Evolutionary conservation across 2,329 filamentous ascomycete genomes (phyloP), one percentile per base, ranked within the genome.

Genomic region (Ceratocystis huliohia): DNA sequence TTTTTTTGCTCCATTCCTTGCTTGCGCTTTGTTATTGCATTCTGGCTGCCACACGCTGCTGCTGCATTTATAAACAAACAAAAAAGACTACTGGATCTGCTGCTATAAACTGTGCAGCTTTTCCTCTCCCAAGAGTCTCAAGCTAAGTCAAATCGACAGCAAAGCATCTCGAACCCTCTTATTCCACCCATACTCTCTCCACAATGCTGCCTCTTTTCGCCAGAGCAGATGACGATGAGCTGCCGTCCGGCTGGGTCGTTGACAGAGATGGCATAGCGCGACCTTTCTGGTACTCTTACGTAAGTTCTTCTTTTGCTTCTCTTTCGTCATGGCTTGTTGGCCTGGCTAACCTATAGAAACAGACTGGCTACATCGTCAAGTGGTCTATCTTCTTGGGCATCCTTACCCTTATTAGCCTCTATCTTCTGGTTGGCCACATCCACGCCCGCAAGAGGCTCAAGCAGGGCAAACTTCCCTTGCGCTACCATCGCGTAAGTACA

Each of bases 381-480:
- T 93, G 88, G 83, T 79, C 81, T 61, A 76, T 93, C 68, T 84
- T 92, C 72, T 81, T 82, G 68, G 76, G 78, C 69, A 73, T 93
- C 70, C 78, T 89, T 71, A 67, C 80, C 66, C 66, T 84, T 68
- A 75, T 89, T 71, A 73, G 84, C 64, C 71, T 79, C 53, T 90
- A 85, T 79, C 78, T 91, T 71, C 70, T 89, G 65, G 79, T 83
- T 68, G 88, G 88, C 68, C 88, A 88, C 74, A 75, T 83, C 61
- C 89, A 93, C 75, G 89, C 88, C 59, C 83, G 83, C 73, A 76
- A 76, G 59, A 81, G 89, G 61, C 78, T 92, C 69, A 79, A 78
- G 68, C 86, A 85, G 73, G 88, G 88, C 1, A 77, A 85, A 46
- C 78, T 79, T 20, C 86, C 88, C 17, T 75, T 91, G 45, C 76